These are phyloP conservation scores for Morella rubra DNA, from an alignment of 306 rosid genomes.

Conservation along the genomic window DNA sequence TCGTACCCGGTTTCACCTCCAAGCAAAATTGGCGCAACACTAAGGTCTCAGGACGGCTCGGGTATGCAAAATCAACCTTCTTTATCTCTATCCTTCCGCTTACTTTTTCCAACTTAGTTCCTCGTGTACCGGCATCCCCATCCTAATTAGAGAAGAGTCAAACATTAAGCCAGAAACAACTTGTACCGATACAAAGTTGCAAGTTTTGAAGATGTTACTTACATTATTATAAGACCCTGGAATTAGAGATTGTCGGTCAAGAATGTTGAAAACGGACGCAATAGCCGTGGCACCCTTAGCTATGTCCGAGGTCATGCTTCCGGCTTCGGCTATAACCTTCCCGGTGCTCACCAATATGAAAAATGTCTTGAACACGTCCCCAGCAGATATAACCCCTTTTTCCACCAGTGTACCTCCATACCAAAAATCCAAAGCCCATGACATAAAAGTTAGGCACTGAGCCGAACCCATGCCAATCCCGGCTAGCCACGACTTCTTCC, in stretches of 20 bases:
- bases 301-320: constrained; percentile 95
- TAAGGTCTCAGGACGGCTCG: constrained; percentile 59
- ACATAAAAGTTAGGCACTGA: constrained; percentile 87
- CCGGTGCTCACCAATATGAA: constrained; percentile 91
- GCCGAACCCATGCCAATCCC: constrained; percentile 98
- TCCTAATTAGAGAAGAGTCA: constrained; percentile 24
- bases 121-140: constrained; percentile 36
- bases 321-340: constrained; percentile 96
- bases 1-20: constrained; percentile 79
- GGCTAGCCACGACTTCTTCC: constrained; percentile 86
- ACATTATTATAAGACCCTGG: constrained; percentile 44
- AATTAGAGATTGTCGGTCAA: constrained; percentile 78
- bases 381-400: constrained; percentile 70
- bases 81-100: constrained; percentile 72
- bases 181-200: no score
- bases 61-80: constrained; percentile 80
- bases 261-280: constrained; percentile 81
- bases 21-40: constrained; percentile 66
- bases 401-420: constrained; percentile 81
- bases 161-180: no score
- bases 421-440: constrained; percentile 99
- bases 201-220: constrained; percentile 8
- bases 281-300: constrained; percentile 84
- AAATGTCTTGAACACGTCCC: constrained; percentile 92
- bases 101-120: constrained; percentile 52